Base-by-base conservation (phyloP, 257 asterid species). In the Linderniella brevidens region DNA sequence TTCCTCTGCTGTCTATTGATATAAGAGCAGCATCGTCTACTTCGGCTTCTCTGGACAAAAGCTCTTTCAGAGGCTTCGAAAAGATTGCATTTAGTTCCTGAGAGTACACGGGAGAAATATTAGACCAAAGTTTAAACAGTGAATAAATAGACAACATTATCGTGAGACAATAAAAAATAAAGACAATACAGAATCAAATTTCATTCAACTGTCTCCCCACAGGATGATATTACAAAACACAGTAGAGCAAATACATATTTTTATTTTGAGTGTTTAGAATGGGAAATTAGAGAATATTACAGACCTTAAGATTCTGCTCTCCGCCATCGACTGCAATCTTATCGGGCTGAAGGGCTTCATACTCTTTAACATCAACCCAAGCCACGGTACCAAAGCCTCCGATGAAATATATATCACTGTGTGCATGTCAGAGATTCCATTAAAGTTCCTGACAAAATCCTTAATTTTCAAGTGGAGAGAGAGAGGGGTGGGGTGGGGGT, bases 11-110 rank as follows among this genome's bases (percentile, higher is more conserved):
- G 63, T 88, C 95, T 52, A 78, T 80, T 7, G 98, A 88, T 70
- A 88, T 88, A 25, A 80, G 84, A 55, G 95, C 97, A 36, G 86
- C 97, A 60, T 87, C 95, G 16, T 87, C 97, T 17, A 84, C 77
- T 66, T 84, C 95, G 19, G 60, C 70, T 71, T 80, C 98, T 61
- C 68, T 62, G 48, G 94, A 76, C 65, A 88, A 52, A 14, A 87
- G 82, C 68, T 73, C 93, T 59, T 68, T 87, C 60, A 84, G 64
- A 43, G 93, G 98, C 68, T 80, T 83, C 1, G 95, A 88, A 66
- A 80, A 84, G 4, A 67, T 58, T 15, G 84, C 86, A 69, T 88
- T 88, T 18, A 88, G 73, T 59, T 80, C 98, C 97, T 88, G 48
- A 15, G n/a, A 9, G 5, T 9, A 13, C 11, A 13, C 11, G 13